phyloP scores from a whole-genome alignment of 768 basidiomycete species.

The Trametes punicea region DNA sequence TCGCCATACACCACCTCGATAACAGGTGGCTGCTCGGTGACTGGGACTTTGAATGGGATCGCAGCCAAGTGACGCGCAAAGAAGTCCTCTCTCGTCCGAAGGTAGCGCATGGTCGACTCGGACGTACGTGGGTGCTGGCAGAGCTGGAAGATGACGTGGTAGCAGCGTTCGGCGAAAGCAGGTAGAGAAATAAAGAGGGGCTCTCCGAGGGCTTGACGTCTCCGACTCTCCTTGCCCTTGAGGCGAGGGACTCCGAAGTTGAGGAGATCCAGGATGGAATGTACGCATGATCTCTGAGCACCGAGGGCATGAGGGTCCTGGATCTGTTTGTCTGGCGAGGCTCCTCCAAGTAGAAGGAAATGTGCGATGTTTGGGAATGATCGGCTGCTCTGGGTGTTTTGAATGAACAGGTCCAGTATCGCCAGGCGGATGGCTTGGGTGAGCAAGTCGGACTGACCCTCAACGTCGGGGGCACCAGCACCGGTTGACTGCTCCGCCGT shows the following conservation, averaged over 20 bases:
- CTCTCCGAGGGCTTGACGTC: slow-evolving; percentile 31
- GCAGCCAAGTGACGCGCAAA: slow-evolving; percentile 81
- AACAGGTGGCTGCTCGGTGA: slow-evolving; percentile 44
- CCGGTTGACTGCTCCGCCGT: slow-evolving; percentile 63
- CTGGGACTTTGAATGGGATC: slow-evolving; percentile 64
- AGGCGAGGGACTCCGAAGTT: slow-evolving; percentile 67
- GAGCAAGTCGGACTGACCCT: slow-evolving; percentile 43
- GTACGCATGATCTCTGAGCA: slow-evolving; percentile 67
- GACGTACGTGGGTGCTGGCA: slow-evolving; percentile 86
- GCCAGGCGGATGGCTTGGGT: slow-evolving; percentile 71
- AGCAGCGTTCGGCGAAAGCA: slow-evolving; percentile 79
- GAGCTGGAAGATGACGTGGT: slow-evolving; percentile 78
- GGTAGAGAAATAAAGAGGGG: slow-evolving; percentile 69
- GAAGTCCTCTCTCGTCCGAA: slow-evolving; percentile 86
- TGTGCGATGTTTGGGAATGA: slow-evolving; percentile 84
- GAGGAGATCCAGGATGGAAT: slow-evolving; percentile 76
- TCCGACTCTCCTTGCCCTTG: slow-evolving; percentile 40
- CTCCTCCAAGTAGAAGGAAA: slow-evolving; percentile 75
- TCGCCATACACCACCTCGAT: slow-evolving; percentile 69
- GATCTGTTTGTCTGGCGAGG: slow-evolving; percentile 58
- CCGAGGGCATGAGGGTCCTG: slow-evolving; percentile 78
- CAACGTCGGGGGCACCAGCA: slow-evolving; percentile 64
- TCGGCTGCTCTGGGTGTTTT: slow-evolving; percentile 60
- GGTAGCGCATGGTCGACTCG: slow-evolving; percentile 76
- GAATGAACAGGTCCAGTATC: slow-evolving; percentile 78